Base-by-base conservation (phyloP, 306 rosid genomes). In the Erythrophleum fordii region DNA sequence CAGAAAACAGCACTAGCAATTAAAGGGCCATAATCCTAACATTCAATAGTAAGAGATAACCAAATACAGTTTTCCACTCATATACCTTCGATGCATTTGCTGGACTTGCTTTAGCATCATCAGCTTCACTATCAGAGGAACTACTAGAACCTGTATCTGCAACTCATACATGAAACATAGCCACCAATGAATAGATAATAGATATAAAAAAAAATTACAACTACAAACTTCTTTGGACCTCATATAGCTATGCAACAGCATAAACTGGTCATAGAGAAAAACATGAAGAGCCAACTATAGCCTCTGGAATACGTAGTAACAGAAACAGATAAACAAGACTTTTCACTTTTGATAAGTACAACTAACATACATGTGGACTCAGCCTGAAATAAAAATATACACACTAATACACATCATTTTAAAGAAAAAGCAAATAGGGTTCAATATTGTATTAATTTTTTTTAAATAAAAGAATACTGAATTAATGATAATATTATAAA, bases 121-220 rank as follows among this genome's bases (percentile, higher is more conserved):
- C 87, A 23, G 89, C 75, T 73, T 90, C 97, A 76, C 87, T 88
- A 69, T 85, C 97, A 74, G 87, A 90, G 79, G 91, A 88, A 85
- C 83, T 73, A 55, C 87, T 81, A 75, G 97, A 89, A 77, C 86
- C 93, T 5, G 86, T 78, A 87, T 80, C 97, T 87, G 92, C 83
- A 64, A 69, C 81, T 53, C 69, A 46, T 13, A 74, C 35, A 41
- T 66, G 45, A 82, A 23, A 87, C 52, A 73, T 25, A 61, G 64
- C 22, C 46, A 77, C 69, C 55, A 76, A 51, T 49, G 65, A 68
- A 69, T 51, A 67, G 29, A 73, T 6, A 59, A 26, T 37, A 74
- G 10, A 79, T 53, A 66, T 17, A 61, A 11, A 55, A 5, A 41
- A 26, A 82, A 34, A 29, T 62, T 37, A 46, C 56, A 45, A 55